Evolutionary conservation across 805 yeast genomes (phyloP), one percentile per base, ranked within the genome.

Genomic region (Metschnikowia chrysomelidarum): DNA sequence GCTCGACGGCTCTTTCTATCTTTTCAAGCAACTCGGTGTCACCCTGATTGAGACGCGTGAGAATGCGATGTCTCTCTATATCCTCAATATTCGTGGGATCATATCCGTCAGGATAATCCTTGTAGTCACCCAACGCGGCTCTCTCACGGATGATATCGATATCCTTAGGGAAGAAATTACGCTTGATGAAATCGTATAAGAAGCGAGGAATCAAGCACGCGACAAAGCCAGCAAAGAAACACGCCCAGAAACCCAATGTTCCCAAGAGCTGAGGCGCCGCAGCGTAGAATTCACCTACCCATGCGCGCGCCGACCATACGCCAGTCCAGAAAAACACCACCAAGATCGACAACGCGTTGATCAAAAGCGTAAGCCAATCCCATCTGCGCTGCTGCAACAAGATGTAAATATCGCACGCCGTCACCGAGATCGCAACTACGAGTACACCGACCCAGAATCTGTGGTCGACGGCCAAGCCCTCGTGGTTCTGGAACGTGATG

Each of bases 321-420:
- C 91, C 89, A 4, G 86, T 76, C 94, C 94, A 85, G 53, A 78
- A 74, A 48, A 72, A 82, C 12, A 83, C 67, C 27, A 83, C 46
- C 42, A 80, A 54, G 34, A 70, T 68, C 10, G 87, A 79, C 29
- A 86, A 52, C 1, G 71, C 60, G 38, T 66, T 62, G 41, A 82
- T 70, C 16, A 78, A 51, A 18, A 72, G 33, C 13, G 84, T 68
- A 16, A 85, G 53, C 80, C 83, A 78, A 59, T 85, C 94, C 94
- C 94, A 86, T 45, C 88, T 62, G 43, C 69, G 71, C 60, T 82
- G 89, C 50, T 78, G 82, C 40, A 80, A 56, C 47, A 84, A 50
- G 20, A 86, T 80, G 57, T 78, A 82, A 12, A 78, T 41, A 60
- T 86, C 76, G 59, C 86, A 78, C 1, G 85, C 67, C 17, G 79